Conservation (phyloP, 1,139 yeast genomes). For the Geotrichum klebahnii region DNA sequence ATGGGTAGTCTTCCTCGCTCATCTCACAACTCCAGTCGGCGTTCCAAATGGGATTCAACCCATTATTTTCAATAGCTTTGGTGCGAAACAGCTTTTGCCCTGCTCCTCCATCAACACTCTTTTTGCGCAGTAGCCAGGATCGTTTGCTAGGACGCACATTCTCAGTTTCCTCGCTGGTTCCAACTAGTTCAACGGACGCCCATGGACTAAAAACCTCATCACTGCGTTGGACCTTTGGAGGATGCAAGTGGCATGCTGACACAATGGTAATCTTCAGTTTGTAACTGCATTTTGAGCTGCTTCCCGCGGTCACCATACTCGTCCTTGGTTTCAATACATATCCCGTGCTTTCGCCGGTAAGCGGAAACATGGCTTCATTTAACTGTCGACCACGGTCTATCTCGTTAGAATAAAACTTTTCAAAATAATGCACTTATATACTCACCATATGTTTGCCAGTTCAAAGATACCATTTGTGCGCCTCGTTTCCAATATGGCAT, state of each 20-base stretch:
- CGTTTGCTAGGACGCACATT: constrained; percentile 4
- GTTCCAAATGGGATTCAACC: constrained; percentile 85
- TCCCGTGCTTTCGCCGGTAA: constrained; percentile 53
- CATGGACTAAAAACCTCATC: constrained; percentile 53
- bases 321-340: constrained; percentile 68
- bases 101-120: constrained; percentile 24
- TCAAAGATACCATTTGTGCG: constrained; percentile 90
- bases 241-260: constrained; percentile 83
- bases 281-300: constrained; percentile 1
- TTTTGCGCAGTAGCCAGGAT: constrained; percentile 11
- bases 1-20: constrained; percentile 41
- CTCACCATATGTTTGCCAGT: constrained; percentile 76
- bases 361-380: constrained; percentile 77
- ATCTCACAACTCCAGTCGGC: constrained; percentile 48
- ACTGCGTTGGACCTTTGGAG: constrained; percentile 49
- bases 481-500: constrained; percentile 78
- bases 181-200: constrained; percentile 55
- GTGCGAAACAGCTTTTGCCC: constrained; percentile 37
- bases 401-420: not conserved
- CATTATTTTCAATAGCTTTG: constrained; percentile 51
- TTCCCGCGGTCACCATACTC: constrained; percentile 15
- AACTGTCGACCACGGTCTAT: constrained; percentile 78
- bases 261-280: constrained; percentile 48
- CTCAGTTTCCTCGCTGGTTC: constrained; percentile 31
- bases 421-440: not conserved